Percentiles rank a stretch among this genome's conserved stretches.
Evolutionary conservation across 2,329 filamentous ascomycete species (phyloP).

Genomic region (Hypoxylon sp.): DNA sequence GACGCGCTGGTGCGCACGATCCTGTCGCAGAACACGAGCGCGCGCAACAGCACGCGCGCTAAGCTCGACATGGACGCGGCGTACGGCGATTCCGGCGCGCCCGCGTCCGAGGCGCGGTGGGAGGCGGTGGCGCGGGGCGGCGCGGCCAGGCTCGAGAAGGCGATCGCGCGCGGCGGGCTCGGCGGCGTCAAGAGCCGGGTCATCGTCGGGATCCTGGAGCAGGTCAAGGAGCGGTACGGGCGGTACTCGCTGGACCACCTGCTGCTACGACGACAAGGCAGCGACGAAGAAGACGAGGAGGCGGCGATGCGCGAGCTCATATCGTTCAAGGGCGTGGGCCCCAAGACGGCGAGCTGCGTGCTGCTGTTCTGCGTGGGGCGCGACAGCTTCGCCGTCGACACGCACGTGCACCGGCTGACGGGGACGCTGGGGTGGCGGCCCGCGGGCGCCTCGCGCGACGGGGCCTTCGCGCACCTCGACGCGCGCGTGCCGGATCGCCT

Average conservation of each 20-base stretch:
- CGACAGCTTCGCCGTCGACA: conserved; percentile 61
- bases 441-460: conserved; percentile 50
- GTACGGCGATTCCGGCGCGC: conserved; percentile 51
- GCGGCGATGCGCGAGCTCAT: conserved; percentile 57
- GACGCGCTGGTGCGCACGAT: conserved; percentile 62
- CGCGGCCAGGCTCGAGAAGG: conserved; percentile 55
- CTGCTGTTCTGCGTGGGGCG: conserved; percentile 59
- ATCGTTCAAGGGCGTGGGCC: conserved; percentile 59
- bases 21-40: conserved; percentile 62
- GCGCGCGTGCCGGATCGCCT: conserved; percentile 55
- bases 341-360: conserved; percentile 63
- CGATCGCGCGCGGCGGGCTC: conserved; percentile 76
- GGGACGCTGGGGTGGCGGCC: conserved; percentile 60
- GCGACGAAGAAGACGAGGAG: conserved; percentile 53
- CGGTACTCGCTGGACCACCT: conserved; percentile 59
- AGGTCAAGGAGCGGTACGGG: conserved; percentile 60
- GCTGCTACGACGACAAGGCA: conserved; percentile 53
- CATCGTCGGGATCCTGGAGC: conserved; percentile 72
- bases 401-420: conserved; percentile 59
- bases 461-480: conserved; percentile 60
- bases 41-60: conserved; percentile 66
- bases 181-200: conserved; percentile 75
- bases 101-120: conserved; percentile 45
- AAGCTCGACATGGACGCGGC: conserved; percentile 55
- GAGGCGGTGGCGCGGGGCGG: conserved; percentile 52